phyloP scores from a whole-genome alignment of 2,329 filamentous ascomycete species.

The Ceratocystis ficicola region DNA sequence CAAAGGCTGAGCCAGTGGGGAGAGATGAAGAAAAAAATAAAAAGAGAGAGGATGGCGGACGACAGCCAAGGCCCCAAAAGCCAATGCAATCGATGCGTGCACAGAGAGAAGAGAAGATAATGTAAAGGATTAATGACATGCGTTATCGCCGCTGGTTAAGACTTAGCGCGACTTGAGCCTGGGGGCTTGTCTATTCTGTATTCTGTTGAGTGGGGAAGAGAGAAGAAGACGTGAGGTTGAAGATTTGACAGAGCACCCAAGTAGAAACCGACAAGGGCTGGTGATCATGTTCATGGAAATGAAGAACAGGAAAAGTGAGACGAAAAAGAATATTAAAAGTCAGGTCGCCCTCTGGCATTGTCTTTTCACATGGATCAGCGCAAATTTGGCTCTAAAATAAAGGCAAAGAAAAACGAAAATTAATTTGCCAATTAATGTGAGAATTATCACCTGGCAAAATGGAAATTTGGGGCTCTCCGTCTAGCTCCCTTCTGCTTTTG shows the following conservation, averaged over 20 bases:
- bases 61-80: not conserved
- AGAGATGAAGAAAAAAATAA: no score
- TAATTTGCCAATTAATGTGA: no score
- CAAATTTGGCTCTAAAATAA: no score
- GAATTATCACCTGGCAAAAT: not conserved
- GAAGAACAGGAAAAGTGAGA: not conserved
- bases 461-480: not conserved
- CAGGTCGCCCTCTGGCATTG: no score
- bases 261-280: no score
- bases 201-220: not conserved
- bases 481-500: no score
- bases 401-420: no score
- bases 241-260: not conserved
- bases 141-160: slow-evolving; percentile 3
- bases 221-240: slow-evolving; percentile 1
- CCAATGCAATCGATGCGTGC: not conserved
- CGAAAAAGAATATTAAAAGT: no score
- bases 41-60: not conserved
- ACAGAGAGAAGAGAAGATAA: slow-evolving; percentile 1
- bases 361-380: no score
- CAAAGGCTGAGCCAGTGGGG: not conserved
- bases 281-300: not conserved
- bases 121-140: slow-evolving; percentile 12
- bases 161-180: not conserved
- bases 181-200: not conserved